Base-by-base conservation (phyloP, 2,329 filamentous ascomycete species). In the Lachnellula cervina region DNA sequence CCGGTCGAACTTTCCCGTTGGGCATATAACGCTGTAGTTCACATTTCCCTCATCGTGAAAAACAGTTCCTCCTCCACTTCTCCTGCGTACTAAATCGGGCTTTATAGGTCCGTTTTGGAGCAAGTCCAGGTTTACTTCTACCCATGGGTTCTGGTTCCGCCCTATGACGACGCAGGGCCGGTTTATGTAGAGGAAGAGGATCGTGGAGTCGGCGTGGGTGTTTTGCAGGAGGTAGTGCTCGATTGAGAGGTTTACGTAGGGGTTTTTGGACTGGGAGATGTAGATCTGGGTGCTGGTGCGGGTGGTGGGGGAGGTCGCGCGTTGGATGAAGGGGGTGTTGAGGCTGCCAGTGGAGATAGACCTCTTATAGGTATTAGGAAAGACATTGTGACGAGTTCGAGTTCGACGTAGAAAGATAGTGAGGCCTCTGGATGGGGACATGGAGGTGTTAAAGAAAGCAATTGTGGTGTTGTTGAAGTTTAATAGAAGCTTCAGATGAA, bases 121-220 rank as follows among this genome's bases (percentile, higher is more conserved):
- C 1, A 83, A 76, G 40, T 74, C 74, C 8, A 97, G 79, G 69
- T 96, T 89, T 59, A 90, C 85, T 75, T 99, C 94, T 8, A 90
- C 79, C 94, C 93, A 99, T 52, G 94, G 94, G 71, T 99, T 99
- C 75, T 99, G 94, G 71, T 99, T 99, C 58, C 94, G 86, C 44
- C 94, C 94, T 63, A 99, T 87, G 69, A 99, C 86, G 57, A 99
- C 81, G 70, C 89, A 91, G 0, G 93, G 91, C 38, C 83, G 74
- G 73, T 99, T 97, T 66, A 84, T 82, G 75, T 97, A 99, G 50
- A 97, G 81, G 55, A 97, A 88, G 2, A 97, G 81, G 50, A 97
- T 73, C 14, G 82, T 87, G 13, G 90, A 90, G 58, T 88, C 81
- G 6, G 83, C 77, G 1, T 86, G 81, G 0, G 87, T 86, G 53